phyloP scores from a whole-genome alignment of 2,329 filamentous ascomycete species.

The Chaetomium sp. region DNA sequence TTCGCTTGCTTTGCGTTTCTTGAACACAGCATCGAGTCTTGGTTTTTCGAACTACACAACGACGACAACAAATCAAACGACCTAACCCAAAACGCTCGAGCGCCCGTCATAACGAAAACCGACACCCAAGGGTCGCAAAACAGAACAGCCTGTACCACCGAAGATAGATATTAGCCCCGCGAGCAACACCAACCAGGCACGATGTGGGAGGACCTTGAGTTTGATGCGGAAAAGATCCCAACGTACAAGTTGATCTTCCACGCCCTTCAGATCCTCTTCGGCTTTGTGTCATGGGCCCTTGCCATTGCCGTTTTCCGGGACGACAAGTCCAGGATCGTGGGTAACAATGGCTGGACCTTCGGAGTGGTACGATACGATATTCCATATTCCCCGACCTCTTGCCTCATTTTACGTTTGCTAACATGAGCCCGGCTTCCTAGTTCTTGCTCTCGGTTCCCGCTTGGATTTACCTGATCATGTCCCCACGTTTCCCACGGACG shows the following conservation, averaged over 20 bases:
- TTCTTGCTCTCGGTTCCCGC: constrained; percentile 59
- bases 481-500: constrained; percentile 56
- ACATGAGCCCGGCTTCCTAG: constrained; percentile 32
- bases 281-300: constrained; percentile 51
- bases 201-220: constrained; percentile 44
- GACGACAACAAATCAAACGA: too few relatives aligned
- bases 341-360: constrained; percentile 58
- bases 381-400: not conserved
- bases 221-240: constrained; percentile 49
- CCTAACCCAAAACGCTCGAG: too few relatives aligned
- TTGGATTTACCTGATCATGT: constrained; percentile 59
- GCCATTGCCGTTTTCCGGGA: constrained; percentile 53
- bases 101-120: not conserved
- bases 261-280: constrained; percentile 47
- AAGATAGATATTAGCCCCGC: not conserved
- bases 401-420: not conserved
- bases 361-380: constrained; percentile 47
- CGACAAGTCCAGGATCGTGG: constrained; percentile 43
- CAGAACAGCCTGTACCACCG: not conserved
- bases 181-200: constrained; percentile 6
- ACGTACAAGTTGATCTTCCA: constrained; percentile 53
- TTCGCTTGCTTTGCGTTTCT: not conserved
- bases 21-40: not conserved
- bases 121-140: constrained; percentile 1
- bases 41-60: not conserved